Evolutionary conservation across 257 asterid genomes (phyloP).

Genomic region (Gardenia jasminoides): DNA sequence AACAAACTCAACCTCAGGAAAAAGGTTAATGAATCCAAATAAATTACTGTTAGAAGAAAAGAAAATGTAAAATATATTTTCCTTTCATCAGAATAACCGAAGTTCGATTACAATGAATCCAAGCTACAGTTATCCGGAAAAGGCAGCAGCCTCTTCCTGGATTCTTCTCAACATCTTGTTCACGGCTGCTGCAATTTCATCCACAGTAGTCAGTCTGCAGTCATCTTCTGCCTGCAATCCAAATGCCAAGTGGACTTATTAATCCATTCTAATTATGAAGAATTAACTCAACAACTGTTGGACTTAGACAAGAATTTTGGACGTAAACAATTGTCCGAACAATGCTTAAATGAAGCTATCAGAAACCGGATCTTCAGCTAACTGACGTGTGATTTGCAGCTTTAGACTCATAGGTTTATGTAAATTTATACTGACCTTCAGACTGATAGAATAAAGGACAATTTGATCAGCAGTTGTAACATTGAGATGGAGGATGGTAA

Average conservation of each 20-base stretch:
- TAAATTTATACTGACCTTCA: conserved; percentile 29
- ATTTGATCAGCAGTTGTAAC: conserved; percentile 30
- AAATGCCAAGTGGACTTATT: background rate
- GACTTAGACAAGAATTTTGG: background rate
- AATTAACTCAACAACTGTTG: background rate
- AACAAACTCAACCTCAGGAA: background rate
- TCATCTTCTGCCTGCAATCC: conserved; percentile 40
- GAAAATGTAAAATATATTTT: background rate
- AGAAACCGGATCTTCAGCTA: background rate
- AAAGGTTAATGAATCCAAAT: background rate
- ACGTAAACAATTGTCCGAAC: background rate
- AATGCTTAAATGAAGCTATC: background rate
- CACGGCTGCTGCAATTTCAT: conserved; percentile 43
- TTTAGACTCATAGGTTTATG: background rate
- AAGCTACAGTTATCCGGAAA: background rate
- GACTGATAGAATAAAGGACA: conserved; percentile 33
- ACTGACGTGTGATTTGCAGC: background rate
- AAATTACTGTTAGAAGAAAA: background rate
- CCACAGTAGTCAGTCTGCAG: conserved; percentile 32
- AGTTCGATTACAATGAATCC: background rate
- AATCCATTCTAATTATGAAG: background rate
- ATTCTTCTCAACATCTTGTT: conserved; percentile 27
- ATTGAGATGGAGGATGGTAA: conserved; percentile 41
- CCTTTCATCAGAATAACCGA: background rate
- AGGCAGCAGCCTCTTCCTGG: conserved; percentile 19